These are phyloP conservation scores for Trichocladium antarcticum DNA, from an alignment of 495 filamentous ascomycete species.

Conservation along the genomic window DNA sequence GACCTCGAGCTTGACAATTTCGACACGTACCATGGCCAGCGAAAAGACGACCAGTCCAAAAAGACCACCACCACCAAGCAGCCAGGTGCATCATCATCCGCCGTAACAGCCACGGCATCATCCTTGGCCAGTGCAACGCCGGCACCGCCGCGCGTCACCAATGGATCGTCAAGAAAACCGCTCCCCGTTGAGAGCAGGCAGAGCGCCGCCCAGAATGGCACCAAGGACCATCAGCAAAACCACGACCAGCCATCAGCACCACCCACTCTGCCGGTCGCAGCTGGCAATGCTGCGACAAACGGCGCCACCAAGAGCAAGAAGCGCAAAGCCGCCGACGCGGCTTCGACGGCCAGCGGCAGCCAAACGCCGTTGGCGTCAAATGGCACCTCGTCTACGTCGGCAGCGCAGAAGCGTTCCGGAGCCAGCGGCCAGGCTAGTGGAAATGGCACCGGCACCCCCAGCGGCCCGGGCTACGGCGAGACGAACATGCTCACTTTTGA, in stretches of 20 bases:
- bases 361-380: constrained; percentile 41
- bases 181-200: constrained; percentile 27
- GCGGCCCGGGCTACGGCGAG: constrained; percentile 32
- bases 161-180: constrained; percentile 23
- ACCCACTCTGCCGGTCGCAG: constrained; percentile 19
- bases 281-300: constrained; percentile 42
- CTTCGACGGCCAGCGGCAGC: constrained; percentile 30
- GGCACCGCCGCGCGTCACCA: constrained; percentile 15
- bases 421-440: constrained; percentile 31
- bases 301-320: constrained; percentile 49
- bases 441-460: constrained; percentile 18
- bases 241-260: constrained; percentile 8
- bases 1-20: constrained; percentile 78
- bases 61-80: constrained; percentile 33
- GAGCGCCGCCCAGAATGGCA: constrained; percentile 12
- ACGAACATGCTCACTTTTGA: constrained; percentile 87
- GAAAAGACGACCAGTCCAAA: constrained; percentile 38
- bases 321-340: constrained; percentile 51
- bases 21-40: constrained; percentile 38
- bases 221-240: constrained; percentile 19
- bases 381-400: constrained; percentile 15
- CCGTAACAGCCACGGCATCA: constrained; percentile 9
- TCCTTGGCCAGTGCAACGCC: constrained; percentile 9
- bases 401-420: constrained; percentile 30
- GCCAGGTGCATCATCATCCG: constrained; percentile 20